Conservation (phyloP, 2,329 filamentous ascomycete species). For the Alternaria brassicae region DNA sequence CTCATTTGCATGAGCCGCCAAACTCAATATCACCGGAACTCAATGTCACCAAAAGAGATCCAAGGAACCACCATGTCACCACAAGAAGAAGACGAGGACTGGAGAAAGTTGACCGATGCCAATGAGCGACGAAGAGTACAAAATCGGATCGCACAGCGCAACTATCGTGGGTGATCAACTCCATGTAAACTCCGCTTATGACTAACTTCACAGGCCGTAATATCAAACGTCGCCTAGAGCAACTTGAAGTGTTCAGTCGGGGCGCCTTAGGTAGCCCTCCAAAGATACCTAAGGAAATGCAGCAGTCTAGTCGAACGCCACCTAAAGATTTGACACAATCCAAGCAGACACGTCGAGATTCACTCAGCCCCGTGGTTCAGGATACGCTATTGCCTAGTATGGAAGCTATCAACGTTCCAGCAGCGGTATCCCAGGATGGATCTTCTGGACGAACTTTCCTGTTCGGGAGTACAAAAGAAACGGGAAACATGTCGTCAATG, state of each 20-base stretch:
- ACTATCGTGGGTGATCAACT: constrained; percentile 2
- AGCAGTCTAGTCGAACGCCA: neutral
- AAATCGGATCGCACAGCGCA: constrained; percentile 11
- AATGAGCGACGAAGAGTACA: constrained; percentile 9
- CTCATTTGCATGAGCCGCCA: neutral
- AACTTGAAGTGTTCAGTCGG: constrained; percentile 4
- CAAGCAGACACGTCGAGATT: neutral
- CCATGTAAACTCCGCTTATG: neutral
- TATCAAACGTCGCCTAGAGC: constrained; percentile 4
- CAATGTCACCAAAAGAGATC: neutral
- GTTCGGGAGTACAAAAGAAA: neutral
- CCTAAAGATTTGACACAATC: neutral
- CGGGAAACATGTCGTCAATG: neutral
- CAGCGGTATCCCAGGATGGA: neutral
- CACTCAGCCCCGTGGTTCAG: neutral
- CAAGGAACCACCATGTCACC: neutral
- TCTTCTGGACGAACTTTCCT: neutral
- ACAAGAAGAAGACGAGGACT: neutral
- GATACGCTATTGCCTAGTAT: neutral
- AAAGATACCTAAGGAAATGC: neutral
- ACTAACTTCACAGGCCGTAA: constrained; percentile 9
- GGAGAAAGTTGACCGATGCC: constrained; percentile 8
- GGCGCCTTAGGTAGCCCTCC: neutral
- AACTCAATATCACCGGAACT: neutral
- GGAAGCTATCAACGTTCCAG: neutral